Percentiles rank a stretch among this genome's conserved stretches.
phyloP scores from a whole-genome alignment of 176 grass and related monocot genomes.

The Cymbopogon citratus region DNA sequence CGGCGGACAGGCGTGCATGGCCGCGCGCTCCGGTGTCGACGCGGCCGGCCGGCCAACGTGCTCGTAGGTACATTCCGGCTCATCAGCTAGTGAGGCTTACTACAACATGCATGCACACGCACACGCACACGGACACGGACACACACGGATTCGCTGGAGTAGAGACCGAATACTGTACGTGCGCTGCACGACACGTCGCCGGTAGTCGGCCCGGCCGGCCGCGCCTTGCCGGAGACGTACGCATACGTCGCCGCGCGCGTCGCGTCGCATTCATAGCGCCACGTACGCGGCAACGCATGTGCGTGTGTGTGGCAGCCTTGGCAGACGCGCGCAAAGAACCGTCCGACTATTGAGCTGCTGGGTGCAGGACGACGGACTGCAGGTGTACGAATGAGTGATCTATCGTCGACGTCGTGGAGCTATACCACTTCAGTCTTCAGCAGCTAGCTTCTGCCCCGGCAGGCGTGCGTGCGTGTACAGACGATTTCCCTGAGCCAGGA shows the following conservation, averaged over 20 bases:
- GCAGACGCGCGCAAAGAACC: background rate
- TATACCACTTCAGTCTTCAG: too few relatives aligned
- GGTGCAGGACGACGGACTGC: too few relatives aligned
- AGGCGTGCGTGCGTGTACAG: too few relatives aligned
- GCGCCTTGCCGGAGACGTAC: background rate
- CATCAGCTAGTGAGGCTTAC: background rate
- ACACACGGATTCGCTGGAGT: too few relatives aligned
- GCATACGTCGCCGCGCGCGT: background rate
- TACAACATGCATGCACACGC: background rate
- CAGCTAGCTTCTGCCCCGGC: too few relatives aligned
- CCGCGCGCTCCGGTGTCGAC: background rate
- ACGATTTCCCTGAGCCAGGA: too few relatives aligned
- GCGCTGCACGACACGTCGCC: slow-evolving; percentile 23
- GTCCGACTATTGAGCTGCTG: too few relatives aligned
- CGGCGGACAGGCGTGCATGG: slow-evolving; percentile 26
- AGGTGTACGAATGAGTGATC: too few relatives aligned
- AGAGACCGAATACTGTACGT: background rate
- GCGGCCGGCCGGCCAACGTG: background rate
- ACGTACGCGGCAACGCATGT: background rate
- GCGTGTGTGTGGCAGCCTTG: background rate
- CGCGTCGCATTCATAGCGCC: background rate
- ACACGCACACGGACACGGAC: too few relatives aligned
- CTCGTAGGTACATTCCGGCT: background rate
- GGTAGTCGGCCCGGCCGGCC: background rate
- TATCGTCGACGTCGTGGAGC: too few relatives aligned